Conservation (phyloP, 2,329 filamentous ascomycete species). For the Canariomyces notabilis region DNA sequence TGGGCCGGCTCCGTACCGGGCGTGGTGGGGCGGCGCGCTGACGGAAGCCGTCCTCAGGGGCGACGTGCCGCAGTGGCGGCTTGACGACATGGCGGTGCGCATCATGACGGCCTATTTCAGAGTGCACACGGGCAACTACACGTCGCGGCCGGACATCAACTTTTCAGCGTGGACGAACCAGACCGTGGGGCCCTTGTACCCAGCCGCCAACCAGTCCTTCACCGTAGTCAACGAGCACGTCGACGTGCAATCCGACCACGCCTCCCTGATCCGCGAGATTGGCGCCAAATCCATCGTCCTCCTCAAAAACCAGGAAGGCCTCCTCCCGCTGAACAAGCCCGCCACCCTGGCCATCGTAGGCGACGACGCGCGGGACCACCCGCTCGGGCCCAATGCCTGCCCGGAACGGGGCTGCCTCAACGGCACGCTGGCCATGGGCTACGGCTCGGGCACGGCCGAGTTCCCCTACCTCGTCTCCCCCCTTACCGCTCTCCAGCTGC, state of each 20-base stretch:
- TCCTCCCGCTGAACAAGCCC: constrained; percentile 42
- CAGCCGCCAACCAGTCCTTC: constrained; percentile 46
- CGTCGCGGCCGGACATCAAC: constrained; percentile 40
- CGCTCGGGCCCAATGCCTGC: constrained; percentile 71
- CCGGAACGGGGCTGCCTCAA: constrained; percentile 74
- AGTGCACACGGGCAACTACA: constrained; percentile 25
- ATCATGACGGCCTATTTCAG: constrained; percentile 42
- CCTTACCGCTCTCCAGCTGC: constrained; percentile 45
- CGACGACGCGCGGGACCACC: constrained; percentile 58
- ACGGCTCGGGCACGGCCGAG: constrained; percentile 81
- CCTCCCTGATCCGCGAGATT: constrained; percentile 44
- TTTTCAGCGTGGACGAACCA: constrained; percentile 70
- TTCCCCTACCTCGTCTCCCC: constrained; percentile 79
- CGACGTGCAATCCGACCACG: constrained; percentile 51
- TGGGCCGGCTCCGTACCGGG: constrained; percentile 51
- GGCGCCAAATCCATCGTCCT: constrained; percentile 54
- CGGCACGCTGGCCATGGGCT: constrained; percentile 76
- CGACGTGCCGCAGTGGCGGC: constrained; percentile 63
- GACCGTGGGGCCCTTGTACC: constrained; percentile 48
- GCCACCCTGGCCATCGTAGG: constrained; percentile 63
- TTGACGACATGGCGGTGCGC: constrained; percentile 66
- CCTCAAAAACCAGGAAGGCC: constrained; percentile 58
- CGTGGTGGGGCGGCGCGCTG: constrained; percentile 74
- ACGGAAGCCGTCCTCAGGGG: constrained; percentile 65
- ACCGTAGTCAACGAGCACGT: constrained; percentile 60